Conservation (phyloP, 805 yeast genomes). For the Ogataea corticis region DNA sequence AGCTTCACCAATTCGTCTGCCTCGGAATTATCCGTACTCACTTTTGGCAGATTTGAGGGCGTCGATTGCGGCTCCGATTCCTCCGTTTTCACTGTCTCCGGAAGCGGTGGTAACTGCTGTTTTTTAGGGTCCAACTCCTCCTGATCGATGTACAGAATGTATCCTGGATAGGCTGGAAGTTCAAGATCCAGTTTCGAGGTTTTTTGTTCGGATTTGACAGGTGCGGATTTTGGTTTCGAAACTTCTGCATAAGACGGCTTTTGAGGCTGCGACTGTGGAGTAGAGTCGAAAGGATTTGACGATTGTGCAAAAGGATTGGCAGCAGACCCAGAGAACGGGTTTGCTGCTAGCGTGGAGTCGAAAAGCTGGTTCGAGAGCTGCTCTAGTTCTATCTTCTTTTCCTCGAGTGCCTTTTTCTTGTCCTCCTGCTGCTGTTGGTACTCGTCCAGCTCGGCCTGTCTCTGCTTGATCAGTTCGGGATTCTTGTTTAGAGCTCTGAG, state of each 20-base stretch:
- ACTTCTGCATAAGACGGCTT: slow-evolving; percentile 23
- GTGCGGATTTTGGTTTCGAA: slow-evolving; percentile 19
- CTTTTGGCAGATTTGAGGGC: slow-evolving; percentile 22
- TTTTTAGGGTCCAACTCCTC: slow-evolving; percentile 60
- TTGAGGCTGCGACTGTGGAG: neutral
- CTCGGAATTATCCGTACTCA: slow-evolving; percentile 37
- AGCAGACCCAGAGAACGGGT: slow-evolving; percentile 32
- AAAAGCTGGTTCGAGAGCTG: slow-evolving; percentile 46
- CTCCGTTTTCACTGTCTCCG: slow-evolving; percentile 32
- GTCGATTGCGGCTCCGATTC: slow-evolving; percentile 4
- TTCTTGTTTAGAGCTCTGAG: slow-evolving; percentile 75
- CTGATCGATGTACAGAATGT: slow-evolving; percentile 66
- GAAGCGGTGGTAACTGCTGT: slow-evolving; percentile 42
- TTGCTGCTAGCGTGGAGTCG: slow-evolving; percentile 24
- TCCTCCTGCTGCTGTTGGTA: slow-evolving; percentile 44
- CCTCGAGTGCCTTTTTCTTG: slow-evolving; percentile 43
- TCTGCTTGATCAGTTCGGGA: slow-evolving; percentile 43
- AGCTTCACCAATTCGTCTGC: slow-evolving; percentile 51
- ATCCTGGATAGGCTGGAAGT: slow-evolving; percentile 62
- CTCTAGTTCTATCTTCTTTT: slow-evolving; percentile 41
- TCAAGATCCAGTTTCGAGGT: slow-evolving; percentile 15
- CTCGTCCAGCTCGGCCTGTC: slow-evolving; percentile 40
- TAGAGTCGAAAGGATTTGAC: slow-evolving; percentile 7
- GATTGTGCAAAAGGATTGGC: slow-evolving; percentile 16
- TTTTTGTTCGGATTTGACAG: slow-evolving; percentile 4